phyloP scores from a whole-genome alignment of 148 eudicot species.

The Amaranthus palmeri region DNA sequence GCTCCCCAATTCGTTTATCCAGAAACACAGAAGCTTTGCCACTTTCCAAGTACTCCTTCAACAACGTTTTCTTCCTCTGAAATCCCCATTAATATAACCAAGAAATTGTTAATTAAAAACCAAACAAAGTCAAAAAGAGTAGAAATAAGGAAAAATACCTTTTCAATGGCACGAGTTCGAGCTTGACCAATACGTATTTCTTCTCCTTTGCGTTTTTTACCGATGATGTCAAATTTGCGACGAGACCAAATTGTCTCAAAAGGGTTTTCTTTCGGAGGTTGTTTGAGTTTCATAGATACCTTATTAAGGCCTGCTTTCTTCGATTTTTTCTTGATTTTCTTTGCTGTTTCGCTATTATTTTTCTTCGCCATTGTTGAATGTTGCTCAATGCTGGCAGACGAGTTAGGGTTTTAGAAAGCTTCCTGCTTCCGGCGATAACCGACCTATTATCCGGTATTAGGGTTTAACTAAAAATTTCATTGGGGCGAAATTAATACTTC shows the following conservation, averaged over 20 bases:
- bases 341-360: constrained; percentile 19
- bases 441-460: neutral
- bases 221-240: constrained; percentile 74
- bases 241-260: constrained; percentile 91
- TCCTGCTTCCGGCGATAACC: too few relatives aligned
- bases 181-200: constrained; percentile 75
- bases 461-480: neutral
- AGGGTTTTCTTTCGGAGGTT: constrained; percentile 49
- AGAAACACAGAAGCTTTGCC: constrained; percentile 72
- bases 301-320: constrained; percentile 39
- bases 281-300: constrained; percentile 48
- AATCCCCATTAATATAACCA: constrained; percentile 3
- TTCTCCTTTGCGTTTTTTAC: constrained; percentile 84
- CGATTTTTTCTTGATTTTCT: constrained; percentile 46
- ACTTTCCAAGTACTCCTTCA: constrained; percentile 85
- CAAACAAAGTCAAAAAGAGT: neutral
- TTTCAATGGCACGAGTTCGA: constrained; percentile 66
- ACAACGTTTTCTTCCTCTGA: constrained; percentile 82
- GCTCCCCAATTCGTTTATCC: constrained; percentile 89
- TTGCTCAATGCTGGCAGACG: neutral
- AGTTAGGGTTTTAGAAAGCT: neutral
- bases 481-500: too few relatives aligned
- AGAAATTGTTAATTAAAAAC: constrained; percentile 2
- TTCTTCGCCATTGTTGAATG: constrained; percentile 53
- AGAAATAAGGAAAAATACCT: constrained; percentile 27